Conservation (phyloP, 192 early-diverging fungal genomes). For the Coemansia sp. region DNA sequence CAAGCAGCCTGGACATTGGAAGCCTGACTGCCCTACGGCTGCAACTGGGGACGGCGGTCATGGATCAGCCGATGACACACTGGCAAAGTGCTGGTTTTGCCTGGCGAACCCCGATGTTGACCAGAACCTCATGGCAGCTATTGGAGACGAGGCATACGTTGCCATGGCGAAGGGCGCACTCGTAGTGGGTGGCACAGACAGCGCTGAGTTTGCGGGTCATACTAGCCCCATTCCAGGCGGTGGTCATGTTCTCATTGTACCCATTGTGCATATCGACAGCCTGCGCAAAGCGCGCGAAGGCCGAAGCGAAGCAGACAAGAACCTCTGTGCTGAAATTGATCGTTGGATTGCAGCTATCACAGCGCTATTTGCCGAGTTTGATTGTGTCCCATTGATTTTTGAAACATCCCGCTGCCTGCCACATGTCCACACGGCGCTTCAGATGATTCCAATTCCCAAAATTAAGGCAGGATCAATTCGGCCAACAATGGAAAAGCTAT, state of each 20-base stretch:
- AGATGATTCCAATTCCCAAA: slow-evolving; percentile 41
- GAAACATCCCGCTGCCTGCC: slow-evolving; percentile 66
- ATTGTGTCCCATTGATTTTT: slow-evolving; percentile 68
- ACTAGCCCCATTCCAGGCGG: slow-evolving; percentile 67
- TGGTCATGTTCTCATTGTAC: slow-evolving; percentile 78
- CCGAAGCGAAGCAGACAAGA: slow-evolving; percentile 44
- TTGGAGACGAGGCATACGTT: slow-evolving; percentile 78
- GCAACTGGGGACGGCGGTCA: slow-evolving; percentile 4
- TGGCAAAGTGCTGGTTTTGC: slow-evolving; percentile 88
- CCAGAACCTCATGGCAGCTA: slow-evolving; percentile 85
- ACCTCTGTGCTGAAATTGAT: slow-evolving; percentile 59
- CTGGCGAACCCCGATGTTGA: slow-evolving; percentile 85
- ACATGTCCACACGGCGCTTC: slow-evolving; percentile 37
- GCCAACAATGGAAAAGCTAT: slow-evolving; percentile 24
- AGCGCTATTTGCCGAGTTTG: slow-evolving; percentile 58
- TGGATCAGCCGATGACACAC: slow-evolving; percentile 28
- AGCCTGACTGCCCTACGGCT: slow-evolving; percentile 48
- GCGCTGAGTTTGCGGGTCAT: slow-evolving; percentile 13
- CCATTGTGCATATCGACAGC: slow-evolving; percentile 59
- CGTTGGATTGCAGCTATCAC: slow-evolving; percentile 40
- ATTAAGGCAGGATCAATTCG: slow-evolving; percentile 22
- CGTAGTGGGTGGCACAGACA: slow-evolving; percentile 38
- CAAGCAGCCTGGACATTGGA: slow-evolving; percentile 57
- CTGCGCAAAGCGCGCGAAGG: slow-evolving; percentile 38
- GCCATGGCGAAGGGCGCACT: slow-evolving; percentile 90